These are phyloP conservation scores for Lichtheimia ramosa DNA, from an alignment of 371 early-diverging fungal genomes.

Conservation along the genomic window DNA sequence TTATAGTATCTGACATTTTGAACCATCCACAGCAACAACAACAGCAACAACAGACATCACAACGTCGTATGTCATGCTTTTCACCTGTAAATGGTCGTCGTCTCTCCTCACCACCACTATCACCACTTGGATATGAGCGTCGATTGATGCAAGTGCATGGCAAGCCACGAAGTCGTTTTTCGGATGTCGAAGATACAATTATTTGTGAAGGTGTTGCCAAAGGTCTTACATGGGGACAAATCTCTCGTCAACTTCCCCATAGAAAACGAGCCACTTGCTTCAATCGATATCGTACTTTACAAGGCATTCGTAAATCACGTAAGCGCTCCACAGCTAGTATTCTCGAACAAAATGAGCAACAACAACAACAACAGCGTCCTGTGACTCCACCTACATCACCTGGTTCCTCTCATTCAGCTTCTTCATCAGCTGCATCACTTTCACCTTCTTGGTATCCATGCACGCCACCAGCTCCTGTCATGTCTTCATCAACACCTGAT, in stretches of 20 bases:
- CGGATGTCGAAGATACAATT: slow-evolving; percentile 44
- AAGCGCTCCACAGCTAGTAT: slow-evolving; percentile 16
- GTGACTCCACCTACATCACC: slow-evolving; percentile 1
- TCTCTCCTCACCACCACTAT: slow-evolving; percentile 39
- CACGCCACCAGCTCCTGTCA: slow-evolving; percentile 4
- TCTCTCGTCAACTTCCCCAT: slow-evolving; percentile 48
- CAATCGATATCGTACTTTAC: slow-evolving; percentile 49
- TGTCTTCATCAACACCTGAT: not conserved
- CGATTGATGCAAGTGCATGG: slow-evolving; percentile 21
- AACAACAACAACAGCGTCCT: not conserved
- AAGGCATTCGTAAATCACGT: slow-evolving; percentile 51
- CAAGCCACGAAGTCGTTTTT: slow-evolving; percentile 52
- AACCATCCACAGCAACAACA: slow-evolving; percentile 18
- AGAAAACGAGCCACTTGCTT: slow-evolving; percentile 55
- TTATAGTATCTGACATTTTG: slow-evolving; percentile 44
- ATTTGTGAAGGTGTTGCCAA: slow-evolving; percentile 52
- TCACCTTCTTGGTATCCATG: slow-evolving; percentile 2
- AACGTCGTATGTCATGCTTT: slow-evolving; percentile 3
- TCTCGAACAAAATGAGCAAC: too few species aligned
- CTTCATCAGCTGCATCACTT: slow-evolving; percentile 7
- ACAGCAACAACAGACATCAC: too few species aligned
- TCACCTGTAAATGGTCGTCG: slow-evolving; percentile 7
- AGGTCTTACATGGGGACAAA: slow-evolving; percentile 53
- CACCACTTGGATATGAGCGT: slow-evolving; percentile 19
- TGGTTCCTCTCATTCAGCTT: not conserved